Conservation (phyloP, 306 rosid species). For the Gastrolobium bilobum region DNA sequence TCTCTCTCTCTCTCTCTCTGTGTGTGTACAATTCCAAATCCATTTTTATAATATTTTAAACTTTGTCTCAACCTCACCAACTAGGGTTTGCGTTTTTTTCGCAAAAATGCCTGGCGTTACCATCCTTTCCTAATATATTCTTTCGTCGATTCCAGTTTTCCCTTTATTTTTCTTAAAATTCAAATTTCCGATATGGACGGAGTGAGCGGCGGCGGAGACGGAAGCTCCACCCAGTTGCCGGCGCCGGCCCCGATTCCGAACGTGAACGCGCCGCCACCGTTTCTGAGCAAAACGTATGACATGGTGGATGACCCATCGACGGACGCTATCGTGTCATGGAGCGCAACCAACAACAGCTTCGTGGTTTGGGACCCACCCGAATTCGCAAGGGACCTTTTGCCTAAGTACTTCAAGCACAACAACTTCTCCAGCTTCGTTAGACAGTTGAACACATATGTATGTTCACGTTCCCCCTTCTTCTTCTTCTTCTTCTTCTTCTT, state of each 20-base stretch:
- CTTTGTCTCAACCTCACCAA: background rate
- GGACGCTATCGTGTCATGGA: slow-evolving; percentile 92
- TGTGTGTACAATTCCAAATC: background rate
- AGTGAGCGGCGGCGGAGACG: slow-evolving; percentile 53
- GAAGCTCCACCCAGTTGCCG: slow-evolving; percentile 52
- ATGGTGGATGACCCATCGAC: slow-evolving; percentile 92
- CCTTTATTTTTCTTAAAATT: background rate
- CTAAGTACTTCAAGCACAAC: slow-evolving; percentile 90
- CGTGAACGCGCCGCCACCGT: slow-evolving; percentile 87
- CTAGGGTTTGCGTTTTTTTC: slow-evolving; percentile 57
- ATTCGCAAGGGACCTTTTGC: slow-evolving; percentile 92
- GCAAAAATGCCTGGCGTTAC: slow-evolving; percentile 43
- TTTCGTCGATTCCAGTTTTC: background rate
- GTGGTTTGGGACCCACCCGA: slow-evolving; percentile 99
- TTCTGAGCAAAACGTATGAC: slow-evolving; percentile 93
- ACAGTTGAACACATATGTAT: slow-evolving; percentile 95
- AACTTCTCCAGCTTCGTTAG: slow-evolving; percentile 96
- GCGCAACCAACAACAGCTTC: slow-evolving; percentile 90
- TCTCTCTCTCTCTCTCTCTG: slow-evolving; percentile 16
- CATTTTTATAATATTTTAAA: background rate
- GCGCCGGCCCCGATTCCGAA: slow-evolving; percentile 71
- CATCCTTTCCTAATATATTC: background rate
- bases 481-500: background rate
- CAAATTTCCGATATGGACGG: slow-evolving; percentile 56
- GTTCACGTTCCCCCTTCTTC: slow-evolving; percentile 12